Conservation (phyloP, 2,329 filamentous ascomycete genomes). For the Aspergillus floridensis region DNA sequence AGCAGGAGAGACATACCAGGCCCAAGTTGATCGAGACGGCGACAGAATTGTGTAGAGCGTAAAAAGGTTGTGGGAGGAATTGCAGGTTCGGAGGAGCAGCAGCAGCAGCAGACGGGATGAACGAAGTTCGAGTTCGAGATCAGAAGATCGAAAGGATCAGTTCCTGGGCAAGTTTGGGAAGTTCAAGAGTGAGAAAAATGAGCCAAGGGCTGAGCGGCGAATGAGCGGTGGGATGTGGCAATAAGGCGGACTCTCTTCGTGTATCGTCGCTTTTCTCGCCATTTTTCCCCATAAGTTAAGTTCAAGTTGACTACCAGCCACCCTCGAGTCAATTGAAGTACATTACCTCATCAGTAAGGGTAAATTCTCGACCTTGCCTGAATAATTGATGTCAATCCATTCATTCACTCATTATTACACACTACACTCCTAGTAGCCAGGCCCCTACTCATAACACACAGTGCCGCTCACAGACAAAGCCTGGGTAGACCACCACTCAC, state of each 20-base stretch:
- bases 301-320: neutral
- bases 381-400: neutral
- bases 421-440: neutral
- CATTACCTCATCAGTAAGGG: neutral
- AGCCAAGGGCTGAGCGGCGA: slow-evolving; percentile 18
- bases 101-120: slow-evolving; percentile 27
- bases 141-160: slow-evolving; percentile 21
- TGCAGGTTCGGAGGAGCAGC: slow-evolving; percentile 17
- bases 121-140: slow-evolving; percentile 28
- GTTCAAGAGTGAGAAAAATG: slow-evolving; percentile 26
- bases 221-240: slow-evolving; percentile 33
- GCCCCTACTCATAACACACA: neutral
- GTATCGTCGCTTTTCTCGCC: neutral
- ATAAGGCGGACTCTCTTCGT: slow-evolving; percentile 20
- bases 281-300: neutral
- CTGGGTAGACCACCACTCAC: neutral
- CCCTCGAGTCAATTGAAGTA: neutral
- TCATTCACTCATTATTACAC: neutral
- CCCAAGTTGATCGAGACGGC: neutral
- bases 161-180: slow-evolving; percentile 13
- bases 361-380: neutral
- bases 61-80: neutral
- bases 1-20: neutral
- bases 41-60: neutral
- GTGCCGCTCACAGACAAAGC: neutral